Evolutionary conservation across 1,284 basidiomycete species (phyloP).

Genomic region (Ustilago shanxiensis): DNA sequence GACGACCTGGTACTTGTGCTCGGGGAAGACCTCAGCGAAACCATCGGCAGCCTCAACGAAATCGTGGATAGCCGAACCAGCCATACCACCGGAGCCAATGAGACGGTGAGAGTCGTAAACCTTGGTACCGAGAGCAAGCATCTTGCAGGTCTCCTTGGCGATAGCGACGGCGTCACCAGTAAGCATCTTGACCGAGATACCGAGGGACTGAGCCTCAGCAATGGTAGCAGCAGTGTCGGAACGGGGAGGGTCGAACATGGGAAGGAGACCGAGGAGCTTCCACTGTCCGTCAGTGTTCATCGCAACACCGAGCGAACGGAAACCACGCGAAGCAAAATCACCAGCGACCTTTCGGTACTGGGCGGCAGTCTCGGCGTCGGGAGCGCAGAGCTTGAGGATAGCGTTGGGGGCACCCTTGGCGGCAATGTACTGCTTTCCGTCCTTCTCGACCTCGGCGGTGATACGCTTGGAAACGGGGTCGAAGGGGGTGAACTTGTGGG

Average conservation of each 20-base stretch:
- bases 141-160: constrained; percentile 75
- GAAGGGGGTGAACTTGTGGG: constrained; percentile 75
- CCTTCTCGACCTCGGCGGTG: constrained; percentile 74
- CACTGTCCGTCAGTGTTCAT: constrained; percentile 74
- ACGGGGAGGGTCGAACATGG: constrained; percentile 75
- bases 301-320: constrained; percentile 75
- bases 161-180: constrained; percentile 76
- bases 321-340: constrained; percentile 74
- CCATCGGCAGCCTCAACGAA: constrained; percentile 76
- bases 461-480: constrained; percentile 76
- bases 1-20: constrained; percentile 75
- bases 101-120: constrained; percentile 75
- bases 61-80: constrained; percentile 74
- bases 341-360: constrained; percentile 72
- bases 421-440: constrained; percentile 74
- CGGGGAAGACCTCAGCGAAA: constrained; percentile 76
- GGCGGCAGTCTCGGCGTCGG: constrained; percentile 71
- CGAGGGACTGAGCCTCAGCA: constrained; percentile 74
- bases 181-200: constrained; percentile 75
- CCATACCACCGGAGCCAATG: constrained; percentile 74
- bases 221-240: constrained; percentile 74
- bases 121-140: constrained; percentile 73
- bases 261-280: constrained; percentile 73
- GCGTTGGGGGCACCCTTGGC: constrained; percentile 76
- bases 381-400: constrained; percentile 73